Evolutionary conservation across 495 filamentous ascomycete genomes (phyloP), one percentile per base, ranked within the genome.

Genomic region (Aspergillus indologenus): DNA sequence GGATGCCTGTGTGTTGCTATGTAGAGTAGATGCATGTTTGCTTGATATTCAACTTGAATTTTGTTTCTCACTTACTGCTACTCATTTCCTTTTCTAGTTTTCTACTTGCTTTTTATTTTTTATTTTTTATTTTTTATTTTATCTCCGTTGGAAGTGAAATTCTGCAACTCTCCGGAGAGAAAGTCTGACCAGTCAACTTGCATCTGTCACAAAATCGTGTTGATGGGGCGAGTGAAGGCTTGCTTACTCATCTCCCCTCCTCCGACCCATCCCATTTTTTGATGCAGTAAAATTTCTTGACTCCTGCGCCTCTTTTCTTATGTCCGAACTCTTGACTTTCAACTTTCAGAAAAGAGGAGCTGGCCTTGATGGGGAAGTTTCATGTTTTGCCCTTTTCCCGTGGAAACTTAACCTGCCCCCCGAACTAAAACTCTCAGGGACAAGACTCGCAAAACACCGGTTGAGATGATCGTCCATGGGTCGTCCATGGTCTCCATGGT

Each of bases 401-500:
- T 53, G 45, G 57, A 42, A 14, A 40, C 34, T 40, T 15, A 5
- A 42, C 14, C 17, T 9, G 4, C 15, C 18, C 22, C 21, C 55
- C 45, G 34, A 17, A 8, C 29, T 59, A 51, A 46, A 42, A 53
- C 24, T 18, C 34, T 50, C 43, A 29, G 48, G 57, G 53, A 26
- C 43, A 60, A 59, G 60, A 58, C 53, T 56, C 53, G 20, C 43
- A 60, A 59, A 63, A 58, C 53, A 59, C 53, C 53, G 61, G 56
- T 40, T 49, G 31, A 56, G 61, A 18, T 56, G 61, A 63, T 63
- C 61, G 42, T 40, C 61, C 61, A 59, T 63, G 61, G 61, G 26
- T 60, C n/a, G n/a, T n/a, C n/a, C n/a, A n/a, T n/a, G n/a, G n/a
- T n/a, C n/a, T n/a, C n/a, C n/a, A n/a, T n/a, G n/a, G n/a, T n/a